These are phyloP conservation scores for Inosperma sp. DNA, from an alignment of 768 basidiomycete species.

Conservation along the genomic window DNA sequence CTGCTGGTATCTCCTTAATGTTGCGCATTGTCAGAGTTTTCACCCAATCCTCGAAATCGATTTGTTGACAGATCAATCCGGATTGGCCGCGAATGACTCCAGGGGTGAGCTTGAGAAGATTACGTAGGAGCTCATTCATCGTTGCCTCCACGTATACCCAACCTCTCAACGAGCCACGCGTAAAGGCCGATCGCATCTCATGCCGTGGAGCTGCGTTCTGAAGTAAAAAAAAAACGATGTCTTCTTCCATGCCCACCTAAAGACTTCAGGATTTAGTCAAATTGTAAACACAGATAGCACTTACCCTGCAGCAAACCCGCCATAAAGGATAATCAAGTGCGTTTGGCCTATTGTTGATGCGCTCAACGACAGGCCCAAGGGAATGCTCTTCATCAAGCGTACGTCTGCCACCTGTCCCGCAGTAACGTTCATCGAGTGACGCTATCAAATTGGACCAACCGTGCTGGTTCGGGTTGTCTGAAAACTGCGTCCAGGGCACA, in stretches of 20 bases:
- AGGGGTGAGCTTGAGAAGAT: neutral
- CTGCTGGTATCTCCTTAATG: neutral
- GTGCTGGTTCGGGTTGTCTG: neutral
- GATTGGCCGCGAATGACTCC: neutral
- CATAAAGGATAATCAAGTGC: neutral
- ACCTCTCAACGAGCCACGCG: neutral
- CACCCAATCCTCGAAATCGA: neutral
- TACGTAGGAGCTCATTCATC: neutral
- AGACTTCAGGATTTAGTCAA: neutral
- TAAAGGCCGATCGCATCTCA: neutral
- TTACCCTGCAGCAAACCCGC: neutral
- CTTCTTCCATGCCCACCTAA: neutral
- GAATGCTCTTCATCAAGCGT: neutral
- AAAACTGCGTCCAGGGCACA: neutral
- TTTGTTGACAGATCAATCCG: neutral
- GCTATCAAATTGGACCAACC: neutral
- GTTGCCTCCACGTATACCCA: slow-evolving; percentile 4
- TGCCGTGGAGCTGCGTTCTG: neutral
- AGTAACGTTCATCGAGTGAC: neutral
- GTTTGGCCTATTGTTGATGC: neutral
- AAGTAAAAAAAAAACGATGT: neutral
- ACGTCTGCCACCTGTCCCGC: neutral
- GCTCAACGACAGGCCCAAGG: neutral
- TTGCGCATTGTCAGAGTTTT: neutral
- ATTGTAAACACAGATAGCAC: neutral